phyloP scores from a whole-genome alignment of 1,139 yeast genomes.

The Hyphopichia fennica region DNA sequence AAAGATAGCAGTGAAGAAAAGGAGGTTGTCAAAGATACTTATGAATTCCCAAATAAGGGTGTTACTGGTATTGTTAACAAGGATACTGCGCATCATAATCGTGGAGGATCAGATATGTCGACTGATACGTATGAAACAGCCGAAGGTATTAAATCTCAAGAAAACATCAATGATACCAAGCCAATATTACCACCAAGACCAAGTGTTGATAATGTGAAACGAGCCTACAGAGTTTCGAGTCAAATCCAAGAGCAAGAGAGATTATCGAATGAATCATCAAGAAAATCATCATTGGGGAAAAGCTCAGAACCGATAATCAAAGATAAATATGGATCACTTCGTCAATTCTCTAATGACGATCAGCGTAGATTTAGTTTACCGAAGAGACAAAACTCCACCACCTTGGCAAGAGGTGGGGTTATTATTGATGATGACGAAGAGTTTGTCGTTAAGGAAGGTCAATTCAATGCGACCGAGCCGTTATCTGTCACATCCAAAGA shows the following conservation, averaged over 20 bases:
- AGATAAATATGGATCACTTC: not conserved
- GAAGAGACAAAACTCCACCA: constrained; percentile 1
- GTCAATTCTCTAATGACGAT: not conserved
- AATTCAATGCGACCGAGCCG: not conserved
- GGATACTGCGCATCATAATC: not conserved
- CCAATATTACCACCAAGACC: constrained; percentile 40
- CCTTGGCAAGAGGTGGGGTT: constrained; percentile 1
- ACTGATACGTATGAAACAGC: constrained; percentile 9
- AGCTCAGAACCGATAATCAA: too few relatives aligned
- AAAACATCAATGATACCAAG: not conserved
- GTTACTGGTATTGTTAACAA: not conserved
- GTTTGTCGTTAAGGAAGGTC: not conserved
- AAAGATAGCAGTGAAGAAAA: too few relatives aligned
- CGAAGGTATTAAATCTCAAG: not conserved
- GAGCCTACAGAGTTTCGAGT: constrained; percentile 34
- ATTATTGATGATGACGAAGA: constrained; percentile 2
- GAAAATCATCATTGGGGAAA: not conserved
- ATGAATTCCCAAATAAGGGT: not conserved
- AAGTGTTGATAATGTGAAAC: constrained; percentile 26
- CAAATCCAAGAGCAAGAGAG: constrained; percentile 8
- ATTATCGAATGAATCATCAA: not conserved
- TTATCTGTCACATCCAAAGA: too few relatives aligned
- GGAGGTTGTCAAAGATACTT: too few relatives aligned
- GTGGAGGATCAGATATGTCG: constrained; percentile 2
- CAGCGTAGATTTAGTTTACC: not conserved